These are phyloP conservation scores for Leccinellum rugosiceps DNA, from an alignment of 768 basidiomycete genomes.

Conservation along the genomic window DNA sequence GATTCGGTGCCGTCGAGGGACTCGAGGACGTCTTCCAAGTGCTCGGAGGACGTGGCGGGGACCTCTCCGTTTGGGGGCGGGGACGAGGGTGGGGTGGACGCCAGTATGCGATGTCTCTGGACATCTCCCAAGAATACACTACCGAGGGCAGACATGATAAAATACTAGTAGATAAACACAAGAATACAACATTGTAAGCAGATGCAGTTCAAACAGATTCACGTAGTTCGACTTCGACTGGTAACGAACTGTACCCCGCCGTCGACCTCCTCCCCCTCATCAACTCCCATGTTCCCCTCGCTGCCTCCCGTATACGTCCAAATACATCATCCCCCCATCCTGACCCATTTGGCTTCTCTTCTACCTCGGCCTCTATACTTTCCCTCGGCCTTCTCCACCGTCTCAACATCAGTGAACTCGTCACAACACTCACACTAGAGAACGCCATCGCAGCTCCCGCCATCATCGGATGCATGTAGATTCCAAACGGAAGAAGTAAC, in stretches of 20 bases:
- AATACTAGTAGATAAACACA: background rate
- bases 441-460: slow-evolving; percentile 99
- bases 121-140: slow-evolving; percentile 82
- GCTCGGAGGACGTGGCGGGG: slow-evolving; percentile 12
- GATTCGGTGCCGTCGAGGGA: slow-evolving; percentile 21
- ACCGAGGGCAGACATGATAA: slow-evolving; percentile 52
- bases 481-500: slow-evolving; percentile 83
- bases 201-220: slow-evolving; percentile 22
- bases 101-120: slow-evolving; percentile 60
- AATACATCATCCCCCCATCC: slow-evolving; percentile 19
- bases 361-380: slow-evolving; percentile 47
- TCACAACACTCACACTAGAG: slow-evolving; percentile 93
- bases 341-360: slow-evolving; percentile 28
- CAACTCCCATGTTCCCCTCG: slow-evolving; percentile 49
- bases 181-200: background rate
- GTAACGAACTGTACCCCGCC: slow-evolving; percentile 66
- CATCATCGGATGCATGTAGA: slow-evolving; percentile 97
- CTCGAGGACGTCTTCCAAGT: slow-evolving; percentile 19
- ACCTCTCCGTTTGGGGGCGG: slow-evolving; percentile 30
- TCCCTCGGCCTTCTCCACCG: slow-evolving; percentile 75
- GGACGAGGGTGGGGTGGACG: slow-evolving; percentile 51
- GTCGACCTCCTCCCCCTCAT: slow-evolving; percentile 36
- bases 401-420: slow-evolving; percentile 79
- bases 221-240: slow-evolving; percentile 71
- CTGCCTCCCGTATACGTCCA: slow-evolving; percentile 40